These are phyloP conservation scores for Yamadazyma takamatsuzukensis DNA, from an alignment of 805 yeast genomes.

Conservation along the genomic window DNA sequence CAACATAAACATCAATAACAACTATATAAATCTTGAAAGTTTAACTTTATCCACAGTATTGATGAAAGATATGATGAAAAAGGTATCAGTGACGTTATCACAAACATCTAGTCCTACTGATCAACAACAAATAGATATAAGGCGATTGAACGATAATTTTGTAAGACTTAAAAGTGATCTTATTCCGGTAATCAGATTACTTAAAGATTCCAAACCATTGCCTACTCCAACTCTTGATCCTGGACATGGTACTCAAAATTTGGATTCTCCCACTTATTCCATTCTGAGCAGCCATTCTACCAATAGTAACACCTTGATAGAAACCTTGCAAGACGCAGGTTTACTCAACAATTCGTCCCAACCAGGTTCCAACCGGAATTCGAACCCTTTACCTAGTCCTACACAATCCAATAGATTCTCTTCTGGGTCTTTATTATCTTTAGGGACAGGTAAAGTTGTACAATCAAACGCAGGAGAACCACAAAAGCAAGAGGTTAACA, in stretches of 20 bases:
- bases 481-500: not conserved
- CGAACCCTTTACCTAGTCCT: slow-evolving; percentile 19
- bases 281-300: slow-evolving; percentile 14
- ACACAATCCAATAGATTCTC: slow-evolving; percentile 34
- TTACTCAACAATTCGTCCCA: slow-evolving; percentile 2
- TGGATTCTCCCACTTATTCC: slow-evolving; percentile 30
- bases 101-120: slow-evolving; percentile 13
- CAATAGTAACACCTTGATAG: slow-evolving; percentile 10
- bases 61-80: slow-evolving; percentile 33
- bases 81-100: slow-evolving; percentile 17
- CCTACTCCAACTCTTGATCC: slow-evolving; percentile 59
- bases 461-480: slow-evolving; percentile 4
- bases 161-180: slow-evolving; percentile 58
- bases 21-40: slow-evolving; percentile 35
- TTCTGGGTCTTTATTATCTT: slow-evolving; percentile 33
- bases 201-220: slow-evolving; percentile 64
- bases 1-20: slow-evolving; percentile 32
- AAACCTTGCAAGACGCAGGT: slow-evolving; percentile 10
- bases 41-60: slow-evolving; percentile 31
- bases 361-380: slow-evolving; percentile 9
- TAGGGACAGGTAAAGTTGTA: slow-evolving; percentile 41
- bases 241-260: slow-evolving; percentile 20
- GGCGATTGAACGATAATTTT: slow-evolving; percentile 50
- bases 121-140: slow-evolving; percentile 21
- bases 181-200: slow-evolving; percentile 56